A percentile compares a stretch with the other conserved stretches of the same genome.
Conservation (phyloP, 345 rosid species). For the rapeseed (Brassica napus) region DNA sequence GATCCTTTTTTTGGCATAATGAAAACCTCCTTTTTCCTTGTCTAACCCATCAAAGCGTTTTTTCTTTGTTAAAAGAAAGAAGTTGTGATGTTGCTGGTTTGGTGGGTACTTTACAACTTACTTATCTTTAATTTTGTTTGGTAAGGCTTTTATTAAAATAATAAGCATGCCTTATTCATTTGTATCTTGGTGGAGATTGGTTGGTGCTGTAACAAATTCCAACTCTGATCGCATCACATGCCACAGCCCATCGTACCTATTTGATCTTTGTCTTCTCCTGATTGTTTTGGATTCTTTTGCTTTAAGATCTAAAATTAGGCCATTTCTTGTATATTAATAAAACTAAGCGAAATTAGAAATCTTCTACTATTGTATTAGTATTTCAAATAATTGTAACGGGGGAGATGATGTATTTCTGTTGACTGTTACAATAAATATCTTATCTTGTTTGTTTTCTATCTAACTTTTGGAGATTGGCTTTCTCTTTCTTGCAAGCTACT, state of each 20-base stretch:
- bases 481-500: constrained; percentile 42
- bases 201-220: constrained; percentile 17
- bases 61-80: constrained; percentile 19
- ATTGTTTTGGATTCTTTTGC: constrained; percentile 31
- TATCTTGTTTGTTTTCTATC: constrained; percentile 27
- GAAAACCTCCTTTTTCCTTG: neutral
- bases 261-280: constrained; percentile 39
- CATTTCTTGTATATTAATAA: neutral
- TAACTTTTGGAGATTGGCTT: neutral
- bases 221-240: constrained; percentile 35
- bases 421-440: constrained; percentile 29
- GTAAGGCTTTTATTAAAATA: constrained; percentile 14
- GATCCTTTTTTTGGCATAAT: constrained; percentile 3
- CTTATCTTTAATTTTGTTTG: constrained; percentile 25
- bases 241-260: constrained; percentile 15
- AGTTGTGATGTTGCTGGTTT: constrained; percentile 26
- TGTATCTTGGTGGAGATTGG: constrained; percentile 22
- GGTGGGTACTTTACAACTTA: constrained; percentile 34
- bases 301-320: constrained; percentile 14
- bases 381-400: neutral
- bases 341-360: neutral
- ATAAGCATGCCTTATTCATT: constrained; percentile 26
- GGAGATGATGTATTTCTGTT: constrained; percentile 32
- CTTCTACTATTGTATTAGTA: constrained; percentile 26
- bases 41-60: constrained; percentile 8